A percentile compares a stretch with the other conserved stretches of the same genome.
Conservation (phyloP, 352 stramenopile species). For the Bremia lactucae region DNA sequence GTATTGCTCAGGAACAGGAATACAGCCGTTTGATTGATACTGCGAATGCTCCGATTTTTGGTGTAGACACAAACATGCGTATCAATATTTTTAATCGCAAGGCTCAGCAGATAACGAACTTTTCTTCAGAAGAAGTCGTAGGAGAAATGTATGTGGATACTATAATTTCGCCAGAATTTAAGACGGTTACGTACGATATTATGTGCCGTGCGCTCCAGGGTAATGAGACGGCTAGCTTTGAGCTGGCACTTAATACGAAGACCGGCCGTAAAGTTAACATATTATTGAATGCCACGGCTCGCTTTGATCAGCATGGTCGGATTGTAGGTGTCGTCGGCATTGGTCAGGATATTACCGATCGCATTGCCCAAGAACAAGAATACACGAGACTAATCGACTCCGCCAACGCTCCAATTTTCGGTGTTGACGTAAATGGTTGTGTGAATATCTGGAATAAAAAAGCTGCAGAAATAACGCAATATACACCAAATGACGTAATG, state of each 20-base stretch:
- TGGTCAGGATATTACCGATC: constrained; percentile 53
- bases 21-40: no score
- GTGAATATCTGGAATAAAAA: no score
- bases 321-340: constrained; percentile 57
- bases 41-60: constrained; percentile 6
- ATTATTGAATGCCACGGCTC: constrained; percentile 33
- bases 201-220: constrained; percentile 22
- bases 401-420: constrained; percentile 55
- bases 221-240: constrained; percentile 31
- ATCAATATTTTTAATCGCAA: constrained; percentile 87
- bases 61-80: constrained; percentile 15
- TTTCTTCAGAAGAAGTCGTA: no score
- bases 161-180: constrained; percentile 6
- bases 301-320: constrained; percentile 39
- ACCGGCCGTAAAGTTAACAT: constrained; percentile 20
- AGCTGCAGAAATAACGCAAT: no score
- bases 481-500: no score
- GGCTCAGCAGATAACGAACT: no score
- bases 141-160: no score
- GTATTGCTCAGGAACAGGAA: no score
- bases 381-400: constrained; percentile 42
- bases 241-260: constrained; percentile 25
- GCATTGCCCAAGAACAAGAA: no score
- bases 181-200: no score
- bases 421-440: constrained; percentile 46